phyloP scores from a whole-genome alignment of 192 early-diverging fungal species.

The Podila verticillata region DNA sequence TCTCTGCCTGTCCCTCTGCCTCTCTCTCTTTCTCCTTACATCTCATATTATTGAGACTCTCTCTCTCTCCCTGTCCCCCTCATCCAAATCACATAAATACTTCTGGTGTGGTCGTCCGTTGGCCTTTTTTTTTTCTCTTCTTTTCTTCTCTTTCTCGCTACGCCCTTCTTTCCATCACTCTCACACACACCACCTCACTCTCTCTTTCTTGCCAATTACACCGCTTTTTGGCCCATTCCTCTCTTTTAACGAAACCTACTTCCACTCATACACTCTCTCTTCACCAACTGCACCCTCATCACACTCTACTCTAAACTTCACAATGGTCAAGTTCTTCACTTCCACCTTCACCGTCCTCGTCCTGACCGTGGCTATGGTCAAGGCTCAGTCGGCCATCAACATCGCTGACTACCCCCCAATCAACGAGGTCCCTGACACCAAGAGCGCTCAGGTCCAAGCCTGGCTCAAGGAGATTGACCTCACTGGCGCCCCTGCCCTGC shows the following conservation, averaged over 20 bases:
- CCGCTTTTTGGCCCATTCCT: conserved; percentile 35
- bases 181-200: neutral
- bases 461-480: conserved; percentile 52
- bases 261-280: neutral
- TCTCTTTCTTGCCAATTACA: neutral
- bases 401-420: conserved; percentile 25
- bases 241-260: conserved; percentile 44
- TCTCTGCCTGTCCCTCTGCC: too few species aligned
- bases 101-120: neutral
- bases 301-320: neutral
- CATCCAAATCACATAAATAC: neutral
- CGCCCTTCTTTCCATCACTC: neutral
- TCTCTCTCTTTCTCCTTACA: too few species aligned
- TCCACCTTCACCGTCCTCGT: conserved; percentile 28
- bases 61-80: too few species aligned
- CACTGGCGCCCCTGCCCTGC: conserved; percentile 24
- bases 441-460: conserved; percentile 22
- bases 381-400: conserved; percentile 30
- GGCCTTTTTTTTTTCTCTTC: neutral
- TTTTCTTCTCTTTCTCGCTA: neutral
- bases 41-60: too few species aligned
- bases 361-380: conserved; percentile 35
- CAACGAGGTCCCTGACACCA: conserved; percentile 26
- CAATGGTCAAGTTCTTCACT: conserved; percentile 36
- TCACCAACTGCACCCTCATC: neutral